phyloP scores from a whole-genome alignment of 495 filamentous ascomycete genomes.

The Thozetella sp. region DNA sequence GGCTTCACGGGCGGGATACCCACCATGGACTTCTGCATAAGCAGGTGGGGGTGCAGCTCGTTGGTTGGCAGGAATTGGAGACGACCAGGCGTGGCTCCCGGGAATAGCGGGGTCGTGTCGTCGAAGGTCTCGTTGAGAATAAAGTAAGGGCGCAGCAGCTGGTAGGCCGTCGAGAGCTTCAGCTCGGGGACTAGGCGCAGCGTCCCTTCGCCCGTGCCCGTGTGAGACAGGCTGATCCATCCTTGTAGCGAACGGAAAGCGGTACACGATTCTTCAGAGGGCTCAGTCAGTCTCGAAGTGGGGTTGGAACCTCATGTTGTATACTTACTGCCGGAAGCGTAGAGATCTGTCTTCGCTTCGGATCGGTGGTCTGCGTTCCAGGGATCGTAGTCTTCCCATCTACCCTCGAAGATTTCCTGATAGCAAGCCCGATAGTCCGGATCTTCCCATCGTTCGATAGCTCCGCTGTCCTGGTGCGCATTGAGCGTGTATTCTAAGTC shows the following conservation, averaged over 20 bases:
- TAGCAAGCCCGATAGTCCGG: conserved; percentile 68
- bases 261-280: conserved; percentile 51
- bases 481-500: not conserved
- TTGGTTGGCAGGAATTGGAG: conserved; percentile 40
- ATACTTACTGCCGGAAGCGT: conserved; percentile 31
- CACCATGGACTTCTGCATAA: conserved; percentile 64
- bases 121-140: conserved; percentile 22
- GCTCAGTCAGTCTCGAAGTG: not conserved
- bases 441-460: conserved; percentile 76
- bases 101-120: not conserved
- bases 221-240: conserved; percentile 72
- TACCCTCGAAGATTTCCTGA: conserved; percentile 59
- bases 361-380: conserved; percentile 68
- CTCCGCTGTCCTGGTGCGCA: conserved; percentile 59
- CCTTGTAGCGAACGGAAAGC: conserved; percentile 77
- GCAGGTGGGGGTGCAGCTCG: conserved; percentile 65
- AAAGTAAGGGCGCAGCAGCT: conserved; percentile 73
- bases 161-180: conserved; percentile 67
- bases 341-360: conserved; percentile 64
- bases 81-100: not conserved
- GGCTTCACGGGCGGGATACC: conserved; percentile 66
- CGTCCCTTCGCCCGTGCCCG: conserved; percentile 66
- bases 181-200: conserved; percentile 71
- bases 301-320: not conserved
- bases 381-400: conserved; percentile 73